Base-by-base conservation (phyloP, 2,329 filamentous ascomycete genomes). In the Davidsoniella virescens region DNA sequence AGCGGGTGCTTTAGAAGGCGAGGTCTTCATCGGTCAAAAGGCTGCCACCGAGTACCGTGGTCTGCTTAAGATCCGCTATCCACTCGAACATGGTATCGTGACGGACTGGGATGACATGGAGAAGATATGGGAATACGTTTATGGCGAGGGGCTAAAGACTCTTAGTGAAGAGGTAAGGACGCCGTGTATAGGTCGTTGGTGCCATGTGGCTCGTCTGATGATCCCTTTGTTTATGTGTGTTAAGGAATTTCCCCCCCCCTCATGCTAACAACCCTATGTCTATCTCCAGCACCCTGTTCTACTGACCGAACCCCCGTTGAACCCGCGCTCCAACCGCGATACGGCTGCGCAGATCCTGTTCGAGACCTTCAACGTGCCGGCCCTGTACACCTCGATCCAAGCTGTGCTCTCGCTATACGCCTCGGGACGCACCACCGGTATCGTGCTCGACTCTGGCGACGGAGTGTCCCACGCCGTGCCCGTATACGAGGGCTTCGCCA, bases 41-140 rank as follows among this genome's bases (percentile, higher is more conserved):
- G 78, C 78, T 16, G 88, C 90, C 53, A 84, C 87, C 59, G 88
- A 96, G 62, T 73, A 94, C 60, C 80, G 90, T 61, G 92, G 92
- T 2, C 70, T 98, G 54, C 74, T 98, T 59, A 98, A 96, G 75
- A 95, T 98, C 59, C 76, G 80, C 57, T 96, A 96, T 64, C 92
- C 92, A 42, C 70, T 98, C 50, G 92, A 96, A 69, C 92, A 98
- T 64, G 92, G 92, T 59, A 93, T 98, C 60, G 92, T 98, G 55
- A 98, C 92, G 58, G 87, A 98, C 66, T 98, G 92, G 92, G 92
- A 96, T 63, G 92, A 98, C 63, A 98, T 98, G 92, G 92, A 98
- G 71, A 81, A 87, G 69, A 98, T 98, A 67, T 98, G 92, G 92
- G 85, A 93, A 60, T 92, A 94, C 62, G 87, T 98, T 49, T 98